phyloP scores from a whole-genome alignment of 2,329 filamentous ascomycete species.

The Stagonosporopsis rhizophila region DNA sequence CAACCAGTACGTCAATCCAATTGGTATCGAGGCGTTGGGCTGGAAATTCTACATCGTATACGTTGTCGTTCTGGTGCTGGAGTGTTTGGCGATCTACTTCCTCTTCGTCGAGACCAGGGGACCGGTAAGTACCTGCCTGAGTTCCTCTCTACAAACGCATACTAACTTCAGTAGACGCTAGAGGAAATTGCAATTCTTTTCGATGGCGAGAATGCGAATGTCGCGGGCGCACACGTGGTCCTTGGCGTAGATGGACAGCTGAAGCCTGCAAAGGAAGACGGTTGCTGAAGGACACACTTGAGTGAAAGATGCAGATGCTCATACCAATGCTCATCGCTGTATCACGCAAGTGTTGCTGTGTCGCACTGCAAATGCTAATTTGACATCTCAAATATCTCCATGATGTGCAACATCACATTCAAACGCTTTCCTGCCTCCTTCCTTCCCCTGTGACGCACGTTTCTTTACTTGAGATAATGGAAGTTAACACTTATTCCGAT shows the following conservation, averaged over 20 bases:
- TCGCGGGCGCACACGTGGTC: constrained; percentile 16
- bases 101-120: constrained; percentile 36
- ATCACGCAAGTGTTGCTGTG: no score
- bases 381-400: no score
- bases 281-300: not conserved
- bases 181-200: constrained; percentile 32
- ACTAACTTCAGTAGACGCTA: constrained; percentile 17
- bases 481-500: not conserved
- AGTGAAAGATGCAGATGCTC: not conserved
- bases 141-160: not conserved
- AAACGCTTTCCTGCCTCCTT: no score
- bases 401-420: no score
- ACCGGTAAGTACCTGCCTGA: constrained; percentile 15
- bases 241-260: constrained; percentile 12
- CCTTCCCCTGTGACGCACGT: no score
- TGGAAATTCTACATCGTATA: constrained; percentile 46
- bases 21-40: constrained; percentile 33
- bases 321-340: not conserved
- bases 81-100: constrained; percentile 32
- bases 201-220: constrained; percentile 27
- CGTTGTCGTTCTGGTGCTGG: constrained; percentile 33
- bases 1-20: constrained; percentile 64
- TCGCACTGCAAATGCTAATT: no score
- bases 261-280: not conserved
- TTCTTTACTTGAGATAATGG: no score